Percentiles rank a stretch among this genome's conserved stretches.
Evolutionary conservation across 2,329 filamentous ascomycete species (phyloP).

Genomic region (Ophiosphaerella herpotricha): DNA sequence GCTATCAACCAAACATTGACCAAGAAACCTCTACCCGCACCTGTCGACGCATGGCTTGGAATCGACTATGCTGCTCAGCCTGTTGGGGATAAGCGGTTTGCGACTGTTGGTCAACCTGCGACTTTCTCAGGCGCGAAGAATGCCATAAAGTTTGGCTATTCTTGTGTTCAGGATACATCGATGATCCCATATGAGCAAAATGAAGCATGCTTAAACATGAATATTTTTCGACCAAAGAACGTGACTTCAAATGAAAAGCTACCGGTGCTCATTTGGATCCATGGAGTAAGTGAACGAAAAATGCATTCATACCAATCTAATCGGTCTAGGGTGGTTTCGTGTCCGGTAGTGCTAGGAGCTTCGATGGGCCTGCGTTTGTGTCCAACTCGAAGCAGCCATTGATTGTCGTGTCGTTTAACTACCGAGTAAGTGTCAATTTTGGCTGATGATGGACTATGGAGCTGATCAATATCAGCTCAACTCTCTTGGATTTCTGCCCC

Average conservation of each 20-base stretch:
- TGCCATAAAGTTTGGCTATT: slow-evolving; percentile 46
- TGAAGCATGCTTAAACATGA: slow-evolving; percentile 35
- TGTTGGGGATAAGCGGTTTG: slow-evolving; percentile 47
- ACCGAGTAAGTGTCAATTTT: slow-evolving; percentile 16
- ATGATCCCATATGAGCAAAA: slow-evolving; percentile 27
- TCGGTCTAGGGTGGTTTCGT: slow-evolving; percentile 20
- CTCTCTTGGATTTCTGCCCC: slow-evolving; percentile 33
- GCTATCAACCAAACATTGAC: slow-evolving; percentile 43
- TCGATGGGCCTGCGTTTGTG: slow-evolving; percentile 33
- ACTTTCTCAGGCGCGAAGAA: slow-evolving; percentile 46
- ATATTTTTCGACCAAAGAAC: slow-evolving; percentile 30
- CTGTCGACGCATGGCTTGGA: slow-evolving; percentile 54
- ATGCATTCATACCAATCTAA: background rate
- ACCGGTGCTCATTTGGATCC: slow-evolving; percentile 37
- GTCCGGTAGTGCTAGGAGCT: slow-evolving; percentile 26
- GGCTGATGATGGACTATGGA: background rate
- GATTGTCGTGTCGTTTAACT: slow-evolving; percentile 36
- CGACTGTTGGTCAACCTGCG: slow-evolving; percentile 42
- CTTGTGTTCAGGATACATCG: slow-evolving; percentile 50
- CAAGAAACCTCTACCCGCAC: slow-evolving; percentile 36
- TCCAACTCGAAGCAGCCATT: slow-evolving; percentile 26
- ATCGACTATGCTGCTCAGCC: slow-evolving; percentile 51
- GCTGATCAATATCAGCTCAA: slow-evolving; percentile 14
- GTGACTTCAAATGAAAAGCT: slow-evolving; percentile 19
- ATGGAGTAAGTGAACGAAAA: slow-evolving; percentile 22